Evolutionary conservation across 495 filamentous ascomycete genomes (phyloP).

Genomic region (Talaromyces ruber): DNA sequence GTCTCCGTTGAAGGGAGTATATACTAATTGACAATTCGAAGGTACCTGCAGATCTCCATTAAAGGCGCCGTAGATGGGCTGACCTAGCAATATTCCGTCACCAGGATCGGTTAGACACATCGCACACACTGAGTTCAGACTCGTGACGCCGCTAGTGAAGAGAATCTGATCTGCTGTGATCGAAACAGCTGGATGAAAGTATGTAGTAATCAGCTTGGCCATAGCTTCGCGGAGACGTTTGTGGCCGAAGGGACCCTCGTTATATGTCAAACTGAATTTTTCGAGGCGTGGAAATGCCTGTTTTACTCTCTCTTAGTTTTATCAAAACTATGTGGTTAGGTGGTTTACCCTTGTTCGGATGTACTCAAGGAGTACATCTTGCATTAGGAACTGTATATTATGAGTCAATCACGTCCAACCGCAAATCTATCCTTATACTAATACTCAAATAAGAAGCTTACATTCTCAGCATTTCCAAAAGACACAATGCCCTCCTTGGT

Average conservation of each 20-base stretch:
- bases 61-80: conserved; percentile 44
- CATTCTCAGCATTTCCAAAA: conserved; percentile 23
- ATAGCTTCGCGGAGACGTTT: conserved; percentile 29
- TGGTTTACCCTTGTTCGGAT: conserved; percentile 14
- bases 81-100: conserved; percentile 41
- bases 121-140: conserved; percentile 35
- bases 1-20: conserved; percentile 31
- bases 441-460: not conserved
- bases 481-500: not conserved
- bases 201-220: conserved; percentile 32
- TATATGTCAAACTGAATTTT: conserved; percentile 26
- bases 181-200: conserved; percentile 29
- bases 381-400: conserved; percentile 18
- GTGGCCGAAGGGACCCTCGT: conserved; percentile 25
- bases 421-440: not conserved
- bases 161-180: conserved; percentile 31
- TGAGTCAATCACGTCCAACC: too few species aligned
- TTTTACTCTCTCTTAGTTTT: not conserved
- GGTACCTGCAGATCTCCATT: conserved; percentile 21
- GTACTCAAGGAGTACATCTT: conserved; percentile 20
- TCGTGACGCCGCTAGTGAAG: conserved; percentile 40
- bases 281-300: not conserved
- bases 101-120: conserved; percentile 35
- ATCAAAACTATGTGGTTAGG: not conserved
- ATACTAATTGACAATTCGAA: conserved; percentile 24